Base-by-base conservation (phyloP, 75 land plant genomes). In the Sequoia sempervirens region DNA sequence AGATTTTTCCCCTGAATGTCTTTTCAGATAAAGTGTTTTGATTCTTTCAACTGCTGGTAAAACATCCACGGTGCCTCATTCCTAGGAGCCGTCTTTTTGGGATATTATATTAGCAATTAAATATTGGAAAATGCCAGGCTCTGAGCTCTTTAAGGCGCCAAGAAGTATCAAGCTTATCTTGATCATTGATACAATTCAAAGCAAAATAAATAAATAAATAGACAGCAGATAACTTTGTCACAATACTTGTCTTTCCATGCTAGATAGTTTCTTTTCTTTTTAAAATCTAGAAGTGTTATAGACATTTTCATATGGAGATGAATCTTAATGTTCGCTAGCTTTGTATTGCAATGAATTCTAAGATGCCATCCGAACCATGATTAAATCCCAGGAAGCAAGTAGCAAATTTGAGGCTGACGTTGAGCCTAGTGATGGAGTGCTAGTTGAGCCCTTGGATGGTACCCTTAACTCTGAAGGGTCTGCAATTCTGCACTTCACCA, bases 331-430 rank as follows among this genome's bases (percentile, higher is more conserved):
- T 28, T 70, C 32, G 36, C 28, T 45, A 26, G 3, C 47, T 78
- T 78, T n/a, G 47, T 3, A 78, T 78, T 45, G 1, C 14, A 45
- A n/a, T 45, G 13, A 78, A 11, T 78, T 45, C 14, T 43, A n/a
- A 78, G 32, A 43, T 23, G 46, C 41, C 50, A 78, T 78, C 30
- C 45, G 13, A 78, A 78, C 28, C 14, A 8, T 45, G 47, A n/a
- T 78, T 41, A 20, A 36, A 73, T 70, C 87, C 85, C 89, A 95
- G 99, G 99, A 97, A 89, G 99, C 96, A 56, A 84, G 47, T 20
- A 97, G 98, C 86, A 97, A 97, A 86, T 97, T 89, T 81, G 96
- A 87, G 41, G 93, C 92, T 32, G 95, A 93, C 50, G 56, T 86
- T 32, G 99, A 96, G 40, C 92, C 94, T 43, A 94, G 88, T 58